These are phyloP conservation scores for Phaffia rhodozyma DNA, from an alignment of 1,284 basidiomycete genomes.

Conservation along the genomic window DNA sequence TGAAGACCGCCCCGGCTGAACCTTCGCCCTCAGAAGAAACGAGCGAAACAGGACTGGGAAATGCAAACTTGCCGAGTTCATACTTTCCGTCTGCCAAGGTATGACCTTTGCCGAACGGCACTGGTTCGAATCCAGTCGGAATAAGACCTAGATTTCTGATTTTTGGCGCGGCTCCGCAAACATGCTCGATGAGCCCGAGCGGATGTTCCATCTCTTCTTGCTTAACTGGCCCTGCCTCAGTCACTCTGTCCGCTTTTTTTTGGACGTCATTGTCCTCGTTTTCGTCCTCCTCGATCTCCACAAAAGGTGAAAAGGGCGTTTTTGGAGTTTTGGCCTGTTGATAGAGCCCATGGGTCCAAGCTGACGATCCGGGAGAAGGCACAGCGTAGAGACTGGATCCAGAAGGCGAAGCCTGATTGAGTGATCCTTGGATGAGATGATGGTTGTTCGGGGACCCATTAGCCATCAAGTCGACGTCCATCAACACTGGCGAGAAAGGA, in stretches of 20 bases:
- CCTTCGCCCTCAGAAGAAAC: not conserved
- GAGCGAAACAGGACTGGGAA: constrained; percentile 42
- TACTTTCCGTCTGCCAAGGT: constrained; percentile 56
- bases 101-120: constrained; percentile 54
- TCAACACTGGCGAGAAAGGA: no score
- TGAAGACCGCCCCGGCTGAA: not conserved
- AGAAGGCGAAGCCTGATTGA: not conserved
- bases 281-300: constrained; percentile 17
- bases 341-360: not conserved
- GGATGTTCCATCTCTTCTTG: not conserved
- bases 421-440: not conserved
- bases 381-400: not conserved
- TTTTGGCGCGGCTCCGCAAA: not conserved
- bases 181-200: not conserved
- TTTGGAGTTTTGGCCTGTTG: constrained; percentile 12
- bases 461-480: no score
- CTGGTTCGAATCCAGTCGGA: constrained; percentile 46
- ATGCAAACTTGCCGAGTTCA: constrained; percentile 55
- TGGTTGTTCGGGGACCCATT: not conserved
- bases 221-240: not conserved
- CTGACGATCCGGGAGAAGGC: constrained; percentile 3
- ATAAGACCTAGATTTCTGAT: not conserved
- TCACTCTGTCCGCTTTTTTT: not conserved
- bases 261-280: not conserved
- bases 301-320: constrained; percentile 20